Conservation (phyloP, 2,329 filamentous ascomycete genomes). For the Pezicula rhizophila region DNA sequence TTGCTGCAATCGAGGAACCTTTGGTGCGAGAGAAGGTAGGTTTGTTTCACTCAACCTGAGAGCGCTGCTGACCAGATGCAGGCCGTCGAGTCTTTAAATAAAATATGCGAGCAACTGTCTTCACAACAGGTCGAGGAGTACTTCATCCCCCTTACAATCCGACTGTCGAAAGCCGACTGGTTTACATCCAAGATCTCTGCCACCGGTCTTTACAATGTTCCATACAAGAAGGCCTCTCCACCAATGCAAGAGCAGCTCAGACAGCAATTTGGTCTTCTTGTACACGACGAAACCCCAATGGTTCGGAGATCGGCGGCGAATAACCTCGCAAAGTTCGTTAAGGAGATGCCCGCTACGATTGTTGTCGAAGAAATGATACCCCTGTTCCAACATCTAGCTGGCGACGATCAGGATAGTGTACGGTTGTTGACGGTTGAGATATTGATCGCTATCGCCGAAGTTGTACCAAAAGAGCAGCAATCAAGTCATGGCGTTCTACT, state of each 20-base stretch:
- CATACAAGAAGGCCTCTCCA: slow-evolving; percentile 85
- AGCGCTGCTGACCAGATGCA: slow-evolving; percentile 32
- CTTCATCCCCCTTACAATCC: slow-evolving; percentile 91
- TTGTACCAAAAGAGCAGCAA: slow-evolving; percentile 96
- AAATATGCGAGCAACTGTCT: slow-evolving; percentile 91
- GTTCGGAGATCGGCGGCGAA: slow-evolving; percentile 94
- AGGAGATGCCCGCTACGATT: slow-evolving; percentile 86
- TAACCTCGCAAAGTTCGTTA: slow-evolving; percentile 95
- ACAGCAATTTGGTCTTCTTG: slow-evolving; percentile 85
- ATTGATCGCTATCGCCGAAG: slow-evolving; percentile 91
- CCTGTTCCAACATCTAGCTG: slow-evolving; percentile 92
- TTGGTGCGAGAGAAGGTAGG: slow-evolving; percentile 93
- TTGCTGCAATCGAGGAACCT: slow-evolving; percentile 96
- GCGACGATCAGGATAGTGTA: slow-evolving; percentile 97
- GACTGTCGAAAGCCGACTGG: slow-evolving; percentile 98
- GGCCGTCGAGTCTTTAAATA: slow-evolving; percentile 99
- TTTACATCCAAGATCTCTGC: slow-evolving; percentile 99
- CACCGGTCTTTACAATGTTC: slow-evolving; percentile 87
- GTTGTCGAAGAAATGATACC: slow-evolving; percentile 99
- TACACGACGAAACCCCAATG: slow-evolving; percentile 99
- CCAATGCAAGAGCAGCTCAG: slow-evolving; percentile 86
- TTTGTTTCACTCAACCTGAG: background rate
- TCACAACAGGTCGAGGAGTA: slow-evolving; percentile 91
- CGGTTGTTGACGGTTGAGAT: slow-evolving; percentile 93
- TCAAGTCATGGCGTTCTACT: slow-evolving; percentile 90